Base-by-base conservation (phyloP, 176 grass and related monocot species). In the Aechmea fasciata region DNA sequence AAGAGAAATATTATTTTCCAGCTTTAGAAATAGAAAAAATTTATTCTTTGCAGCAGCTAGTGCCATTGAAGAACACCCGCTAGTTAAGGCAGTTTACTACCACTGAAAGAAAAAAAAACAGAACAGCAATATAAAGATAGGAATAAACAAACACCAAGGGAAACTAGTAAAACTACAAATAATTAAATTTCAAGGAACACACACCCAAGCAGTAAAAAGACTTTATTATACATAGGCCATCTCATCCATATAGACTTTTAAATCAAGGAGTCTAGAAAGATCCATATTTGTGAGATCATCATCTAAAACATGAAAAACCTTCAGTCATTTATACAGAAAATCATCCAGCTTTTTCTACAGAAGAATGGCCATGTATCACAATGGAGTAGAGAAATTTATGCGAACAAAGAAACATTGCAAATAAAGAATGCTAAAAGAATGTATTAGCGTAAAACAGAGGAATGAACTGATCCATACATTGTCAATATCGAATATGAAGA, bases 401-500 rank as follows among this genome's bases (percentile, higher is more conserved):
- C 5, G 57, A 48, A 61, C 3, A 29, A 48, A 52, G 8, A 61
- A 52, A 57, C 10, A 48, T 78, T 47, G 50, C 25, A 54, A 10
- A 65, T n/a, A 3, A 3, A 47, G 29, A 15, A 70, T 65, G 13
- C 66, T 71, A 79, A 70, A 1, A 6, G 52, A 55, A 71, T 11
- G 51, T 15, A 4, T 25, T 54, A 5, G 4, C 33, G 47, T 8
- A 9, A 14, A 61, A 57, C 67, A 79, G 19, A 67, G 51, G 3
- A 66, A 68, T 49, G 65, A 20, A 57, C 11, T 62, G 55, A 59
- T 48, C 41, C 82, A 81, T 92, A 97, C 94, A 75, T 87, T 92
- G 71, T 93, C 89, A 50, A 82, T 81, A 78, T 97, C 94, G 73
- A 87, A 92, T 82, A 97, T 90, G 67, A 72, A 78, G 86, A 97